Conservation (phyloP, 768 basidiomycete genomes). For the Lyophyllum shimeji region DNA sequence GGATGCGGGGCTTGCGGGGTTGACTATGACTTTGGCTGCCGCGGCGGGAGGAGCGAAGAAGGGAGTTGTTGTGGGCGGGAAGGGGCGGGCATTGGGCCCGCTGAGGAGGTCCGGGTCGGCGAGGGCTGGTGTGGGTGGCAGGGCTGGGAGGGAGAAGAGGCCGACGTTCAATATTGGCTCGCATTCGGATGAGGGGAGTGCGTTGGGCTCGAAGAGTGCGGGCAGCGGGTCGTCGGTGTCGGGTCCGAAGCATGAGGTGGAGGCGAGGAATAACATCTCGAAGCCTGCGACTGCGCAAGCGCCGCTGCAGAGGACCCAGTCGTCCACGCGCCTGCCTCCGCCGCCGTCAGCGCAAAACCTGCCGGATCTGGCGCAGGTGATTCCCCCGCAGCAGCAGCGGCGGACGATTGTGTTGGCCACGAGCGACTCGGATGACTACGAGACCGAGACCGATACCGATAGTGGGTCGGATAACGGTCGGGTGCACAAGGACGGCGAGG, state of each 20-base stretch:
- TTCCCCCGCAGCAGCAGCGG: constrained; percentile 28
- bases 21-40: constrained; percentile 11
- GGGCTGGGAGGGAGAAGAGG: constrained; percentile 16
- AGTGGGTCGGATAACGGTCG: constrained; percentile 11
- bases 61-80: neutral
- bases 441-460: constrained; percentile 43
- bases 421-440: constrained; percentile 51
- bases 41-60: neutral
- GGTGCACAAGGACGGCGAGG: constrained; percentile 17
- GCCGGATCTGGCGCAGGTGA: constrained; percentile 15
- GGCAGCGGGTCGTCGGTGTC: constrained; percentile 33
- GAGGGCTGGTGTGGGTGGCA: neutral
- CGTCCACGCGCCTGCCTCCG: constrained; percentile 18
- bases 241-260: constrained; percentile 8
- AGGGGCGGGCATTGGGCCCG: neutral
- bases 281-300: neutral
- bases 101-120: neutral
- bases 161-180: constrained; percentile 61
- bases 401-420: constrained; percentile 50
- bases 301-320: neutral
- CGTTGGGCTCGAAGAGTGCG: constrained; percentile 33
- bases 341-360: constrained; percentile 23
- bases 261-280: neutral
- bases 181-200: constrained; percentile 51
- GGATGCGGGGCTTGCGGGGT: constrained; percentile 4